Base-by-base conservation (phyloP, 2,329 filamentous ascomycete species). In the Aspergillus sp. region DNA sequence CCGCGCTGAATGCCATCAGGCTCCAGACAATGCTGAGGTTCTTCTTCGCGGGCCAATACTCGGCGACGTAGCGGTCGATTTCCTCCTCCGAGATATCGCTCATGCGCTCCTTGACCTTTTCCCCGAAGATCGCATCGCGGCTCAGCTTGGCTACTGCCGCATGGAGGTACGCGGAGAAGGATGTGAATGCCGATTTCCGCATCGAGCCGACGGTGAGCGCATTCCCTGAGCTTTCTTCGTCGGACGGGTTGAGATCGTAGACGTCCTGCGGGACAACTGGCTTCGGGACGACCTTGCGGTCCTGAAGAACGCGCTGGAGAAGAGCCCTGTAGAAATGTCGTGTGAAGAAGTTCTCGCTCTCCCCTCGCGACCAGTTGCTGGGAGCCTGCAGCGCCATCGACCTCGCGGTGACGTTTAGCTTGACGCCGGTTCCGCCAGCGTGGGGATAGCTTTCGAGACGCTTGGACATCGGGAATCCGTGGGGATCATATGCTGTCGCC, bases 341-440 rank as follows among this genome's bases (percentile, higher is more conserved):
- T 0, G 79, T 85, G 66, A 98, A 96, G 64, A 96, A 98, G 5
- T 68, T 71, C 32, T 86, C 81, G 54, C 84, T 93, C 39, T 94
- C 88, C 16, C 71, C 66, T 15, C 69, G 67, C 2, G 82, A 82
- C 91, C 91, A 98, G 64, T 98, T 98, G 38, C 79, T 71, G 1
- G 91, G 88, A 5, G 91, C 91, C 63, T 98, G 91, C 30, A 93
- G 88, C 2, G 89, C 89, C 89, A 96, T 95, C 82, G 94, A 94
- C 27, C 91, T 77, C 1, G 91, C 86, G 3, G 91, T 98, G 53
- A 96, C 94, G 59, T 98, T 96, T 36, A 96, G 70, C 15, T 84
- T 74, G 29, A 96, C 70, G 2, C 86, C 86, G 15, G 58, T 57
- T 6, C 69, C 66, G 11, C 61, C 64, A 13, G 66, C 58, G 46